Evolutionary conservation across 352 stramenopile species (phyloP), one percentile per base, ranked within the genome.

Genomic region (Phytophthora aleatoria): DNA sequence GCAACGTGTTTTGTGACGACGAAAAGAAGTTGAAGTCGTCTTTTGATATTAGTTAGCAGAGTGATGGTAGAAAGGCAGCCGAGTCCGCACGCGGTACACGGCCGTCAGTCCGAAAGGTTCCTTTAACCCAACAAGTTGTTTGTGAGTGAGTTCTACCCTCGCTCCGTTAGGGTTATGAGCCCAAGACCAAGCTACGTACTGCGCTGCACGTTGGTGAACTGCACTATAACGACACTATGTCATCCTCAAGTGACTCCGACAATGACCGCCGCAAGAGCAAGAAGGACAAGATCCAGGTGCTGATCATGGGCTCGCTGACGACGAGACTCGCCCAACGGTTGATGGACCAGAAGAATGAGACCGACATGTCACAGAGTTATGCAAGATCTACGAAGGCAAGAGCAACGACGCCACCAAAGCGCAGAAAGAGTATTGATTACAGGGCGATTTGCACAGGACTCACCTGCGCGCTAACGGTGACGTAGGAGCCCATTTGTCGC

Each of bases 161-260:
- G 1, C 20, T 31, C 42, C 42, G 7, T 31, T 49, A 31, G 43
- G 9, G 11, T 28, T 50, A 31, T 6, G 47, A 53, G 9, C 5
- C 33, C 9, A 38, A 38, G 10, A 24, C 45, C 26, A 38, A 51
- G 8, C 45, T 12, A 38, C 5, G 45, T 26, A 24, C 45, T 54
- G 48, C 48, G 30, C 48, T 43, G 35, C 30, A 54, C 15, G 30
- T 33, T 33, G 30, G 30, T 8, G n/a, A 54, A 54, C 48, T 6
- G 8, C 28, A 43, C 48, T 54, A 54, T 16, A 30, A 65, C 16
- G n/a, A 35, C 30, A 59, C 35, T 15, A 67, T 67, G 60, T 49
- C 36, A 39, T 53, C 52, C 10, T 50, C 51, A 8, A 49, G 27
- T 1, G 60, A 61, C 52, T 62, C 45, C 3, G 57, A 58, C 8